phyloP scores from a whole-genome alignment of 257 asterid species.

The Anisodus acutangulus region DNA sequence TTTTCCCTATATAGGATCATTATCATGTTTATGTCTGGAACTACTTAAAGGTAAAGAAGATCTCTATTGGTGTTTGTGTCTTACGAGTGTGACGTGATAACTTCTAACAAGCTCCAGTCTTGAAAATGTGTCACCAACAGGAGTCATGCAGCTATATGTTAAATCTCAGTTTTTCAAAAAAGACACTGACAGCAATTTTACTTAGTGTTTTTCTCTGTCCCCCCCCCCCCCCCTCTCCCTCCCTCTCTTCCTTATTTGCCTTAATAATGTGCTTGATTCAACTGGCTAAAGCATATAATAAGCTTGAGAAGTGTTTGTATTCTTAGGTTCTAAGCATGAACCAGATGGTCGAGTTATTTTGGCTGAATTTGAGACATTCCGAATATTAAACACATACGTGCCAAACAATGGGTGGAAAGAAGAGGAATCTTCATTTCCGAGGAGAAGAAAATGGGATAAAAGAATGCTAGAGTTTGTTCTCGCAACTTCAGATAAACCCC shows the following conservation, averaged over 20 bases:
- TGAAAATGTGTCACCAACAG: not conserved
- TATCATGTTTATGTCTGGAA: slow-evolving; percentile 5
- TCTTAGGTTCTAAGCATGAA: slow-evolving; percentile 82
- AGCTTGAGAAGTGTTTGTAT: slow-evolving; percentile 26
- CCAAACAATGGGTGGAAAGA: slow-evolving; percentile 99
- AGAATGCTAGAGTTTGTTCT: slow-evolving; percentile 79
- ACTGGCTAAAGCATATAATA: slow-evolving; percentile 26
- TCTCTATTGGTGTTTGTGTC: not conserved
- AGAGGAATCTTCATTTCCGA: slow-evolving; percentile 79
- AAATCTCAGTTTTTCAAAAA: not conserved
- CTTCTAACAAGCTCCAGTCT: slow-evolving; percentile 24
- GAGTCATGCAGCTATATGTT: not conserved
- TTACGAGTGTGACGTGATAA: not conserved
- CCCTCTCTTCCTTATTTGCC: not conserved
- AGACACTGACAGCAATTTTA: not conserved
- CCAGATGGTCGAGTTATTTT: slow-evolving; percentile 88
- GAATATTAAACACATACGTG: slow-evolving; percentile 75
- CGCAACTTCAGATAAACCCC: slow-evolving; percentile 76
- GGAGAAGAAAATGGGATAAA: slow-evolving; percentile 99
- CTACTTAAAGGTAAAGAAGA: not conserved
- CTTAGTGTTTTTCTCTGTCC: not conserved
- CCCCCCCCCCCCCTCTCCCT: not conserved
- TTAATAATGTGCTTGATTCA: slow-evolving; percentile 2
- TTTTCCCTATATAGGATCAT: not conserved
- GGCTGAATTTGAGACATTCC: slow-evolving; percentile 87